Base-by-base conservation (phyloP, 768 basidiomycete species). In the Xerocomus brunneocitrinus region DNA sequence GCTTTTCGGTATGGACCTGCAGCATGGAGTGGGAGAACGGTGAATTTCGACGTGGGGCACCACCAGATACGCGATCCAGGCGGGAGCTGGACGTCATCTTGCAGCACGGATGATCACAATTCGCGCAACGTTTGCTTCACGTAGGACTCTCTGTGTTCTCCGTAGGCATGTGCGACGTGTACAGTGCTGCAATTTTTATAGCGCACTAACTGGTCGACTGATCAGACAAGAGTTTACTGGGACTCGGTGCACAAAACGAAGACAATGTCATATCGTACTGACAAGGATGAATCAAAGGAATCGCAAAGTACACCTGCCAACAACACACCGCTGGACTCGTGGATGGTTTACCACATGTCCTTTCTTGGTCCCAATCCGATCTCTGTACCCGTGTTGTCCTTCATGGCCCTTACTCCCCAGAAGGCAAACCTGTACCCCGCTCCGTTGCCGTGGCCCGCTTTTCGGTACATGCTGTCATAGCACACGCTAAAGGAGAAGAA, bases 391-490 rank as follows among this genome's bases (percentile, higher is more conserved):
- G 55, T 55, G 16, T 64, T 62, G 41, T 68, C 62, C 47, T 61
- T 70, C 62, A 70, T 61, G 2, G 71, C 73, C 31, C 73, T 60
- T 14, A 74, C 68, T 30, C 67, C 74, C 74, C 73, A 75, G 53
- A 74, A 74, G 1, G 67, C 63, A 41, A 68, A 65, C 27, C 59
- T 63, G 48, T 58, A 54, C 32, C 47, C 63, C 16, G 67, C 60
- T 9, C 72, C 71, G 3, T 53, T 59, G 4, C 74, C 70, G 30
- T 75, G 71, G 6, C 71, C 74, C 28, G 64, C 70, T 47, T 71
- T 68, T 16, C 60, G 59, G 49, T 73, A 72, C 57, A 74, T 52
- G 32, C 51, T 52, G 42, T 70, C 70, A 44, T 71, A 73, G 35
- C 49, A 59, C 19, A 75, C 63, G 13, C 65, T 58, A 46, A 76